Evolutionary conservation across 805 yeast genomes (phyloP).

Genomic region (Gaillardinia entomophila): DNA sequence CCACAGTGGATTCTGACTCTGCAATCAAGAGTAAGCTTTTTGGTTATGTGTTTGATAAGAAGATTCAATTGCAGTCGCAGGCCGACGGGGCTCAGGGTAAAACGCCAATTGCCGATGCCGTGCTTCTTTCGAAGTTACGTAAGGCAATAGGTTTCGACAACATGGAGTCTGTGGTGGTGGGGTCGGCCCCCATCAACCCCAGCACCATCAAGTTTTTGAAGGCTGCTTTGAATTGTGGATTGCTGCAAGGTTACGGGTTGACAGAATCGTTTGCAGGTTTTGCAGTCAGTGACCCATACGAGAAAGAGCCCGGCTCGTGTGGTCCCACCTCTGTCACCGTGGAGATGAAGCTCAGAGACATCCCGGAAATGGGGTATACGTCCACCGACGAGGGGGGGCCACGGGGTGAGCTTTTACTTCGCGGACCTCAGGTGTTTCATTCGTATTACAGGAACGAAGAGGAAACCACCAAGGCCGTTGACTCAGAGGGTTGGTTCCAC

Average conservation of each 20-base stretch:
- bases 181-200: conserved; percentile 20
- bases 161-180: conserved; percentile 16
- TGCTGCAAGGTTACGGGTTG: conserved; percentile 31
- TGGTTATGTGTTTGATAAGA: conserved; percentile 3
- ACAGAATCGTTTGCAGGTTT: conserved; percentile 24
- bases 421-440: conserved; percentile 20
- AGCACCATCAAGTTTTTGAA: conserved; percentile 17
- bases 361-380: conserved; percentile 20
- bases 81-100: neutral
- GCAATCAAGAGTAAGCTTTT: conserved; percentile 11
- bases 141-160: conserved; percentile 28
- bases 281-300: conserved; percentile 10
- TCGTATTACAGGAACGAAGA: conserved; percentile 21
- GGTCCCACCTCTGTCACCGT: conserved; percentile 13
- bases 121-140: conserved; percentile 9
- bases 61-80: conserved; percentile 11
- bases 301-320: conserved; percentile 17
- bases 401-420: conserved; percentile 20
- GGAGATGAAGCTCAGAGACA: conserved; percentile 16
- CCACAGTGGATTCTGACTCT: conserved; percentile 15
- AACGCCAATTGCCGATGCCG: conserved; percentile 6
- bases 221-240: conserved; percentile 17
- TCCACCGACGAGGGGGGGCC: conserved; percentile 18
- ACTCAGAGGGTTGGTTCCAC: conserved; percentile 20
- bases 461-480: conserved; percentile 15